Evolutionary conservation across 108 stramenopile genomes (phyloP).

Genomic region (Cyclotella atomus): DNA sequence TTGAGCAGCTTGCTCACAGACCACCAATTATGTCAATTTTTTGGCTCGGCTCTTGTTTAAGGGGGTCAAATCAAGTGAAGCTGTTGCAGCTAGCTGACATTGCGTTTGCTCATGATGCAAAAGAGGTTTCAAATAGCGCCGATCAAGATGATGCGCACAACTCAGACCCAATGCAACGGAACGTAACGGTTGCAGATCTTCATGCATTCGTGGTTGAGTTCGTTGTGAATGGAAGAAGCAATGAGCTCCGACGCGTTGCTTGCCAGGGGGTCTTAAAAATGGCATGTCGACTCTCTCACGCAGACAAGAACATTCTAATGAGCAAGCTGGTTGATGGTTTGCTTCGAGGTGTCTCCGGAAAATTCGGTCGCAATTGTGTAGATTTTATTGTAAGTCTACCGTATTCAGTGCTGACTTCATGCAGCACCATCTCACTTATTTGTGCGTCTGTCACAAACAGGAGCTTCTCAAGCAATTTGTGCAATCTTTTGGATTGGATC

Average conservation of each 20-base stretch:
- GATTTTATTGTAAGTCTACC: conserved; percentile 27
- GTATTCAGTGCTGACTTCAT: not conserved
- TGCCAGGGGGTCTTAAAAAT: conserved; percentile 41
- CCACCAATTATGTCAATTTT: conserved; percentile 64
- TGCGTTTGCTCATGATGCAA: conserved; percentile 38
- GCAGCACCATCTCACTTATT: not conserved
- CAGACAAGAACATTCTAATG: conserved; percentile 45
- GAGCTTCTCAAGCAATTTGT: conserved; percentile 32
- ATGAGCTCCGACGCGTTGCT: conserved; percentile 56
- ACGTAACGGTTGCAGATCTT: conserved; percentile 48
- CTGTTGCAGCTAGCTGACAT: conserved; percentile 65
- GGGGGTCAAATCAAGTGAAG: conserved; percentile 65
- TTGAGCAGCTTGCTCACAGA: conserved; percentile 37
- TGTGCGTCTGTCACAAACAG: not conserved
- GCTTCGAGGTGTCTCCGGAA: conserved; percentile 51
- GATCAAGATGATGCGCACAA: conserved; percentile 25
- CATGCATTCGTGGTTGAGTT: conserved; percentile 60
- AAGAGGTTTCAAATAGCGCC: conserved; percentile 6
- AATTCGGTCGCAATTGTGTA: conserved; percentile 45
- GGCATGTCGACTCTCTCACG: conserved; percentile 16
- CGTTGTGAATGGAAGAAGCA: conserved; percentile 54
- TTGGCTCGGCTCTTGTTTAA: conserved; percentile 68
- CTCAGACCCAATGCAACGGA: no score
- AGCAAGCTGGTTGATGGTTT: conserved; percentile 35
- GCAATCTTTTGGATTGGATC: conserved; percentile 32